Evolutionary conservation across 768 basidiomycete species (phyloP).

Genomic region (Pisolithus orientalis): DNA sequence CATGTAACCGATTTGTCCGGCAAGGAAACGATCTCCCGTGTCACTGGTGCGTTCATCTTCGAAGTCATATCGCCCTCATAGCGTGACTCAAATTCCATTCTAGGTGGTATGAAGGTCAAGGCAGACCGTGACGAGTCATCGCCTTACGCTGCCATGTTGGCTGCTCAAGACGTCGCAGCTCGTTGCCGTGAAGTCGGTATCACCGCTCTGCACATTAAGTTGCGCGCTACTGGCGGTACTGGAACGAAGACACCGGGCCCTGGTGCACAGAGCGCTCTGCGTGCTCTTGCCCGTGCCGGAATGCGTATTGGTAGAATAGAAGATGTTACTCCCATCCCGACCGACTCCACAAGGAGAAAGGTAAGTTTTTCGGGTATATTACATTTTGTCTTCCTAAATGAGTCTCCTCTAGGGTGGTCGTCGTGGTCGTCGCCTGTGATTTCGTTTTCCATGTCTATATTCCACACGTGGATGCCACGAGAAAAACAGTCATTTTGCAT

Average conservation of each 20-base stretch:
- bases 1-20: constrained; percentile 98
- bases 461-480: constrained; percentile 6
- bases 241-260: constrained; percentile 99
- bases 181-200: constrained; percentile 99
- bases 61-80: background rate
- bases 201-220: constrained; percentile 98
- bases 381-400: constrained; percentile 1
- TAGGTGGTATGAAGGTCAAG: constrained; percentile 99
- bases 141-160: constrained; percentile 95
- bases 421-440: constrained; percentile 91
- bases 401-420: constrained; percentile 76
- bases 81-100: background rate
- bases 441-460: constrained; percentile 7
- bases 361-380: constrained; percentile 29
- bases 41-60: constrained; percentile 66
- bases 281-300: constrained; percentile 95
- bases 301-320: constrained; percentile 98
- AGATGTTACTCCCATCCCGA: constrained; percentile 96
- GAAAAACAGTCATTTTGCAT: constrained; percentile 19
- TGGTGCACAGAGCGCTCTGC: constrained; percentile 95
- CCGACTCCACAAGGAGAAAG: constrained; percentile 97
- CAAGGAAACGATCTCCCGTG: constrained; percentile 98
- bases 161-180: constrained; percentile 92
- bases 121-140: constrained; percentile 99
- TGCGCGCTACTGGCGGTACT: constrained; percentile 96